phyloP scores from a whole-genome alignment of 2,329 filamentous ascomycete species.

The Alternaria ethzedia region DNA sequence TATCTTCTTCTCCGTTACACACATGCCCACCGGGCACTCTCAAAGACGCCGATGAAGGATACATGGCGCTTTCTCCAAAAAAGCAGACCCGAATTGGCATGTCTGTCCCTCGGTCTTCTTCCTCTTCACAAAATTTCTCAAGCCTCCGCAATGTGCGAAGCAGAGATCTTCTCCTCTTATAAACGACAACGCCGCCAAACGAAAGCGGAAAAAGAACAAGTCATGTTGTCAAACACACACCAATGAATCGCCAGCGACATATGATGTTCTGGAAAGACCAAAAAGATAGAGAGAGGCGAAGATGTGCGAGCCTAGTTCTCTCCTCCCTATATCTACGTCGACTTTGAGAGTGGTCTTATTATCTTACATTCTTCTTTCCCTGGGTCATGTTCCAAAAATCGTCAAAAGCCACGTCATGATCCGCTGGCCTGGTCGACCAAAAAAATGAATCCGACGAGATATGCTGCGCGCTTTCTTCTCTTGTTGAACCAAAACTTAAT shows the following conservation, averaged over 20 bases:
- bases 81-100: neutral
- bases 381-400: no score
- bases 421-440: neutral
- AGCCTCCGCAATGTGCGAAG: no score
- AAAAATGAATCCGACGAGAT: no score
- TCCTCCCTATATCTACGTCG: neutral
- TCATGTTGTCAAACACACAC: neutral
- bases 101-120: neutral
- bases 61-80: no score
- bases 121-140: neutral
- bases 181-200: no score
- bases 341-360: accelerated
- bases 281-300: accelerated
- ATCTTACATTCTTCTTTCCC: neutral
- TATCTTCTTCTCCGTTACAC: neutral
- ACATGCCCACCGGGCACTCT: no score
- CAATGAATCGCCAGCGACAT: no score
- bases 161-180: neutral
- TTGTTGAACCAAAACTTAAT: no score
- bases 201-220: no score
- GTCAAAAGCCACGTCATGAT: neutral
- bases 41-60: no score
- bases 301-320: neutral
- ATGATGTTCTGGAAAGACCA: no score
- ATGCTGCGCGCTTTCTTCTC: no score